A percentile compares a stretch with the other conserved stretches of the same genome.
These are phyloP conservation scores for Rhynchosporium secalis DNA, from an alignment of 2,329 filamentous ascomycete species.

Conservation along the genomic window DNA sequence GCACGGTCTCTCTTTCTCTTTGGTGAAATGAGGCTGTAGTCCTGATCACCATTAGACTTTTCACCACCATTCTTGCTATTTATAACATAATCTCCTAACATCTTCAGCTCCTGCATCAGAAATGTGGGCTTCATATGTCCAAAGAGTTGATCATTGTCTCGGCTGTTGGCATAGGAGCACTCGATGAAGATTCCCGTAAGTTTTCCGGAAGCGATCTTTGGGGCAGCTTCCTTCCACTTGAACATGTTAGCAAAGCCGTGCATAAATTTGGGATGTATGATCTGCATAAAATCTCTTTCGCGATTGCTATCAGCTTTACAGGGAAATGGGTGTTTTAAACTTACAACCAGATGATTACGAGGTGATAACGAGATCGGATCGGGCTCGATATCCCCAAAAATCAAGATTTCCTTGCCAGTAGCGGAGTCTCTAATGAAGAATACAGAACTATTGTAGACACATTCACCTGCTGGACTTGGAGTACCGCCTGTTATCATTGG, in stretches of 20 bases:
- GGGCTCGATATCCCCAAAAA: slow-evolving; percentile 95
- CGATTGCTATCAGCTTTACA: background rate
- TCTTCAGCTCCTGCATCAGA: slow-evolving; percentile 74
- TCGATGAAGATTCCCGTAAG: slow-evolving; percentile 89
- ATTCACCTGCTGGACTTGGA: slow-evolving; percentile 42
- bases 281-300: background rate
- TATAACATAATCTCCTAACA: slow-evolving; percentile 55
- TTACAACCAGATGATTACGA: slow-evolving; percentile 56
- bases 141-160: slow-evolving; percentile 75
- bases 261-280: background rate
- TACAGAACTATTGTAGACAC: slow-evolving; percentile 84
- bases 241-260: background rate
- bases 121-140: slow-evolving; percentile 86
- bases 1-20: slow-evolving; percentile 34
- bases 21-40: background rate
- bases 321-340: background rate
- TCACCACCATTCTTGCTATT: slow-evolving; percentile 16
- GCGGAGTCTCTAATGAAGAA: slow-evolving; percentile 83
- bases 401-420: slow-evolving; percentile 75
- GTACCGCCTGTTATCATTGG: background rate
- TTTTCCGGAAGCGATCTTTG: slow-evolving; percentile 72
- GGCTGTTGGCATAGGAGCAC: slow-evolving; percentile 85
- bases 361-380: slow-evolving; percentile 81
- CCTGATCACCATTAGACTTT: background rate
- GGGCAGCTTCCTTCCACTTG: slow-evolving; percentile 82